Evolutionary conservation across 2,329 filamentous ascomycete species (phyloP).

Genomic region (Penicillium sp.): DNA sequence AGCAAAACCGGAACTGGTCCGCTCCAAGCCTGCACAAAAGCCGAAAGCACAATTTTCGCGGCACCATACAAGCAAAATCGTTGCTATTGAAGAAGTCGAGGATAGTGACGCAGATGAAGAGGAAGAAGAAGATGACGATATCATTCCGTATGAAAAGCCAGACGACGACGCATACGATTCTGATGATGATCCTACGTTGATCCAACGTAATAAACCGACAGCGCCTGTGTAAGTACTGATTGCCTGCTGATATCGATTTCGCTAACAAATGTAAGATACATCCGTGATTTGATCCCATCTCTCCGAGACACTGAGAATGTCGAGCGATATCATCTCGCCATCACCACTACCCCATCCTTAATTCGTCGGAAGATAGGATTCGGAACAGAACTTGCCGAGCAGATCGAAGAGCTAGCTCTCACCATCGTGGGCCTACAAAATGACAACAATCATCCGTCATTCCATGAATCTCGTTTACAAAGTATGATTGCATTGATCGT

Average conservation of each 20-base stretch:
- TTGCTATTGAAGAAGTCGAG: conserved; percentile 64
- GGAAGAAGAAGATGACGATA: conserved; percentile 61
- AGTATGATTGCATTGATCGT: conserved; percentile 79
- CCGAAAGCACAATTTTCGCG: conserved; percentile 5
- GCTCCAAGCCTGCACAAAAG: conserved; percentile 6
- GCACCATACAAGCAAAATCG: conserved; percentile 43
- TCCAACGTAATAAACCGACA: conserved; percentile 77
- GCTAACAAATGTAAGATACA: conserved; percentile 55
- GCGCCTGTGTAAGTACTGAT: conserved; percentile 65
- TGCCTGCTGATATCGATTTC: neutral
- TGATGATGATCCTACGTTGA: conserved; percentile 85
- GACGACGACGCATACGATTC: conserved; percentile 88
- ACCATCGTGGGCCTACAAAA: conserved; percentile 79
- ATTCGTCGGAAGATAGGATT: conserved; percentile 88
- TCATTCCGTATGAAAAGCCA: conserved; percentile 78
- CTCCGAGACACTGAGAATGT: conserved; percentile 80
- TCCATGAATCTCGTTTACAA: conserved; percentile 72
- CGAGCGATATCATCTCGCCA: conserved; percentile 76
- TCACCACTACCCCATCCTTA: conserved; percentile 72
- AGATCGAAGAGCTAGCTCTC: conserved; percentile 76
- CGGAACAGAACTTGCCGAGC: conserved; percentile 81
- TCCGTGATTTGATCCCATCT: conserved; percentile 77
- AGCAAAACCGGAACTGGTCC: conserved; percentile 16
- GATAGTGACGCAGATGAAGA: conserved; percentile 41
- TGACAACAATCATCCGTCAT: conserved; percentile 76